Evolutionary conservation across 2,329 filamentous ascomycete genomes (phyloP).

Genomic region (Fusarium sp.): DNA sequence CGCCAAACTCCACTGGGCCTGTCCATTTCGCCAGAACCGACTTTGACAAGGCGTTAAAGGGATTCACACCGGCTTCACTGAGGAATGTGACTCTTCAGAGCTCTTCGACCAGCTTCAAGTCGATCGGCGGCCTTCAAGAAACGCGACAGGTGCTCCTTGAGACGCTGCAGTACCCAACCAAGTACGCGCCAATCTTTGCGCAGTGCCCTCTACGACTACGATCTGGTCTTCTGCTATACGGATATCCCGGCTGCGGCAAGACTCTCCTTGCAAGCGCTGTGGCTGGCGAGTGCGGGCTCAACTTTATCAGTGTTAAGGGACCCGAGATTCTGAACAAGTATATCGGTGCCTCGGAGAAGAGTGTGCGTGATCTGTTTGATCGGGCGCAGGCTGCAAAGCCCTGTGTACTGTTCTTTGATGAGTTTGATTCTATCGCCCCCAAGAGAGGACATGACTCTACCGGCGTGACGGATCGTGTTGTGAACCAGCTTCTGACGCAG

Average conservation of each 20-base stretch:
- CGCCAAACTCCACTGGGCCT: constrained; percentile 57
- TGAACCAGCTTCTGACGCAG: constrained; percentile 97
- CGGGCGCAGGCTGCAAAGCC: constrained; percentile 90
- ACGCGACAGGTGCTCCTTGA: constrained; percentile 94
- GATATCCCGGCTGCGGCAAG: constrained; percentile 96
- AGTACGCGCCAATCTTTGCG: constrained; percentile 97
- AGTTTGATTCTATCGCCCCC: constrained; percentile 97
- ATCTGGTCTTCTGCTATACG: constrained; percentile 92
- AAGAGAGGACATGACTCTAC: constrained; percentile 98
- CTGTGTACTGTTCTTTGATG: constrained; percentile 97
- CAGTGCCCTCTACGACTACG: constrained; percentile 95
- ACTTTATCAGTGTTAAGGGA: constrained; percentile 98
- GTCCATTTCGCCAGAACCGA: constrained; percentile 79
- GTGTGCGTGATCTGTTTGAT: constrained; percentile 93
- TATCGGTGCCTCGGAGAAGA: constrained; percentile 97
- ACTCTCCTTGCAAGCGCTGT: constrained; percentile 95
- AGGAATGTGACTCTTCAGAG: constrained; percentile 95
- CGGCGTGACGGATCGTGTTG: constrained; percentile 97
- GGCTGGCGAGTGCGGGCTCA: constrained; percentile 96
- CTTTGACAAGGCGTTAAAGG: constrained; percentile 86
- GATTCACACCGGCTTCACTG: constrained; percentile 94
- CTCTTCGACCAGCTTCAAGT: constrained; percentile 91
- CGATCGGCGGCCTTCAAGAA: constrained; percentile 87
- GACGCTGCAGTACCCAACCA: constrained; percentile 96
- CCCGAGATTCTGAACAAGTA: constrained; percentile 99